Evolutionary conservation across 495 filamentous ascomycete genomes (phyloP).

Genomic region (Penicillium cataractarum): DNA sequence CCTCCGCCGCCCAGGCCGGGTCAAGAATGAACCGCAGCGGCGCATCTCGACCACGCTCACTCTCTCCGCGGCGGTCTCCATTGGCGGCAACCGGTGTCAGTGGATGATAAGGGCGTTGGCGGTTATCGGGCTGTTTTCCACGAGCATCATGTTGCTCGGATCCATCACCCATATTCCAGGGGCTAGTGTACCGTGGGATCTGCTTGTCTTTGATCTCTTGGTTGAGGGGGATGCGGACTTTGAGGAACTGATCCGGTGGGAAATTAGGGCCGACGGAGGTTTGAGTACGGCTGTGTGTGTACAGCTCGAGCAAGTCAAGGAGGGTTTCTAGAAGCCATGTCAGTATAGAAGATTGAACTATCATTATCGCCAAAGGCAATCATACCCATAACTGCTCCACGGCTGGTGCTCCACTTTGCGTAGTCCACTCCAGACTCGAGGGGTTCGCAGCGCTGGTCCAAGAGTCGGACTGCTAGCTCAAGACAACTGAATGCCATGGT

Average conservation of each 20-base stretch:
- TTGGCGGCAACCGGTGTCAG: constrained; percentile 45
- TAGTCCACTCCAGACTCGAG: constrained; percentile 53
- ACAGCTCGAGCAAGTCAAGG: constrained; percentile 85
- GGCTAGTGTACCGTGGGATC: constrained; percentile 57
- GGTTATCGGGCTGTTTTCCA: constrained; percentile 3
- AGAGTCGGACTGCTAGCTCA: constrained; percentile 74
- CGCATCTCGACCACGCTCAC: constrained; percentile 65
- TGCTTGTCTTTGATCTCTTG: constrained; percentile 63
- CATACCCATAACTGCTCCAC: constrained; percentile 71
- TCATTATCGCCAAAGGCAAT: background rate
- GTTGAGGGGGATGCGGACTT: constrained; percentile 84
- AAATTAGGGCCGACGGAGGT: constrained; percentile 74
- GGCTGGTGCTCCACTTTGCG: constrained; percentile 59
- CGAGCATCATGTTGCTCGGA: constrained; percentile 7
- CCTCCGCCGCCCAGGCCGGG: constrained; percentile 69
- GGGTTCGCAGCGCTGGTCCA: constrained; percentile 50
- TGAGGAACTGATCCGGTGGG: constrained; percentile 74
- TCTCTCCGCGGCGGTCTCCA: constrained; percentile 49
- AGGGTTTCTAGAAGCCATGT: constrained; percentile 63
- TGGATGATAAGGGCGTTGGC: constrained; percentile 26
- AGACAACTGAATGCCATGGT: constrained; percentile 81
- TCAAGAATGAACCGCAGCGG: constrained; percentile 93
- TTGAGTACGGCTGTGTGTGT: constrained; percentile 72
- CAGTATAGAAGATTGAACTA: background rate
- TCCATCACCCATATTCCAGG: background rate